These are phyloP conservation scores for Chaetomium olivaceum DNA, from an alignment of 2,329 filamentous ascomycete genomes.

Conservation along the genomic window DNA sequence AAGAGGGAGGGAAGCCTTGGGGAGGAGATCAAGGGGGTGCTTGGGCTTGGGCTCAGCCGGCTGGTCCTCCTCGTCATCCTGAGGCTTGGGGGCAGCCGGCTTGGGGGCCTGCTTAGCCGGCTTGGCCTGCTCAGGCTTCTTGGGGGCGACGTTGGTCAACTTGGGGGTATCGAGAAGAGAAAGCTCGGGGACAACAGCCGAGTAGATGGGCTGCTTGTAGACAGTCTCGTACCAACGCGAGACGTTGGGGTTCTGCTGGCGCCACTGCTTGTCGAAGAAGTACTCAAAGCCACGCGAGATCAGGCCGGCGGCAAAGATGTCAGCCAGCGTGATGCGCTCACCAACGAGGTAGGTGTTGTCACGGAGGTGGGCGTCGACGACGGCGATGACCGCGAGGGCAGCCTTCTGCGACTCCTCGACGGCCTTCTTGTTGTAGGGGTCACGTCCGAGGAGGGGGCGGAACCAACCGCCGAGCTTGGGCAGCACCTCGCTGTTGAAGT, in stretches of 20 bases:
- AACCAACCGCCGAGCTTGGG: slow-evolving; percentile 75
- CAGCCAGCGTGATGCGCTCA: slow-evolving; percentile 95
- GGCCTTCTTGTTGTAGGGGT: slow-evolving; percentile 96
- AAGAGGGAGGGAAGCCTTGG: slow-evolving; percentile 75
- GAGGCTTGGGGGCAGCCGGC: slow-evolving; percentile 40
- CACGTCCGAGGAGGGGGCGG: slow-evolving; percentile 77
- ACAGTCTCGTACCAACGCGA: slow-evolving; percentile 95
- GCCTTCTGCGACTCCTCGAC: slow-evolving; percentile 77
- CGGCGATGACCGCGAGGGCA: slow-evolving; percentile 65
- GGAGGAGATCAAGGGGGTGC: slow-evolving; percentile 88
- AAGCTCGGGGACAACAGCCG: slow-evolving; percentile 72
- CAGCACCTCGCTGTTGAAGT: slow-evolving; percentile 86
- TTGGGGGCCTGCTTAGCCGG: slow-evolving; percentile 53
- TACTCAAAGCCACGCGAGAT: slow-evolving; percentile 86
- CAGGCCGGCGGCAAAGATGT: slow-evolving; percentile 80
- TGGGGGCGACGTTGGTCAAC: slow-evolving; percentile 66
- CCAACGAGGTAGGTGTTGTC: slow-evolving; percentile 96
- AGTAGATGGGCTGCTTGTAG: slow-evolving; percentile 89
- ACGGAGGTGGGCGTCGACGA: slow-evolving; percentile 84
- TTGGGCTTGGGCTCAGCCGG: slow-evolving; percentile 76
- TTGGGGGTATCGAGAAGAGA: slow-evolving; percentile 81
- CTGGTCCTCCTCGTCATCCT: slow-evolving; percentile 54
- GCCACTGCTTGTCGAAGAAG: slow-evolving; percentile 92
- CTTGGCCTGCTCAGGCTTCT: slow-evolving; percentile 67
- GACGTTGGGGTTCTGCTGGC: slow-evolving; percentile 77